Conservation (phyloP, 2,329 filamentous ascomycete genomes). For the Blastomyces parvus region DNA sequence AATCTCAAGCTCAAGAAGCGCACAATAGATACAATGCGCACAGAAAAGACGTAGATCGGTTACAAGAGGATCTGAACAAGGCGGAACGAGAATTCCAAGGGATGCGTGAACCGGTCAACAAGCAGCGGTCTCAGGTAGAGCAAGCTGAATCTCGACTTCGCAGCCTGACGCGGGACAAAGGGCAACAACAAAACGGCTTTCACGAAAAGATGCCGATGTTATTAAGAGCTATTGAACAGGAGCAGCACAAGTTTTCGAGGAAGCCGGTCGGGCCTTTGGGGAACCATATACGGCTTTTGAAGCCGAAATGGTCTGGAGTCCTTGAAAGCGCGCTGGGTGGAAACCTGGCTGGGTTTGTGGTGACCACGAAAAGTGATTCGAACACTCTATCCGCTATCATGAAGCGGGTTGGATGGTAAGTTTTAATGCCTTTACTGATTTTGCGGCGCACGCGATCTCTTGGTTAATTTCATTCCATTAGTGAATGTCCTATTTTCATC, state of each 20-base stretch:
- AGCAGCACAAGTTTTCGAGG: conserved; percentile 53
- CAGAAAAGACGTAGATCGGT: conserved; percentile 23
- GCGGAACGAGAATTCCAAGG: conserved; percentile 27
- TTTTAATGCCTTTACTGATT: conserved; percentile 7
- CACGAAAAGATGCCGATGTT: conserved; percentile 54
- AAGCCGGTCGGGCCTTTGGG: conserved; percentile 80
- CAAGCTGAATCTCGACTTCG: conserved; percentile 44
- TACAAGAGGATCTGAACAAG: conserved; percentile 29
- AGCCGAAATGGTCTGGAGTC: conserved; percentile 73
- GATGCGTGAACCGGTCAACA: conserved; percentile 20
- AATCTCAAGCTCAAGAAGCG: conserved; percentile 41
- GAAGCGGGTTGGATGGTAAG: conserved; percentile 46
- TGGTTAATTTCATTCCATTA: conserved; percentile 23
- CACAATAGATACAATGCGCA: conserved; percentile 36
- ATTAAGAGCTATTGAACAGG: conserved; percentile 58
- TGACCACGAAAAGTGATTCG: conserved; percentile 67
- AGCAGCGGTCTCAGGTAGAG: conserved; percentile 48
- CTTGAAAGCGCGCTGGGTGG: conserved; percentile 68
- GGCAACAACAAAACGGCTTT: conserved; percentile 56
- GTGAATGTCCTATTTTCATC: conserved; percentile 54
- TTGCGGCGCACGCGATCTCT: not conserved
- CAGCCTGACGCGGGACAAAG: conserved; percentile 48
- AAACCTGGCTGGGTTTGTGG: conserved; percentile 66
- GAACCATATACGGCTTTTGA: conserved; percentile 61
- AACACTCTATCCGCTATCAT: conserved; percentile 58